Conservation (phyloP, 2,329 filamentous ascomycete genomes). For the Neurospora crassa region DNA sequence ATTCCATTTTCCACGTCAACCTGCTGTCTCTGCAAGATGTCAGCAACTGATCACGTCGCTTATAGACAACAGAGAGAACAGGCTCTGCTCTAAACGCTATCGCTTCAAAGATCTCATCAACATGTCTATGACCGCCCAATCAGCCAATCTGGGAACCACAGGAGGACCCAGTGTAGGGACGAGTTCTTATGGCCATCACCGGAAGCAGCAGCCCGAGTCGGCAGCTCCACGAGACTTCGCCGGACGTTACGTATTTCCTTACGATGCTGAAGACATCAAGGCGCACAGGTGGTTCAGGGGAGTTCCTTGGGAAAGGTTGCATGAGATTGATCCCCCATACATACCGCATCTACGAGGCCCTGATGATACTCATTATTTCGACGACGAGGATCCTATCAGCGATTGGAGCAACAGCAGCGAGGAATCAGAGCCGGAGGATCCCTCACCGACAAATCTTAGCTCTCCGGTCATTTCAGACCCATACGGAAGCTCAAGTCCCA, state of each 20-base stretch:
- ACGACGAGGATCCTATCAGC: slow-evolving; percentile 67
- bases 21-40: slow-evolving; percentile 58
- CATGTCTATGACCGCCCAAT: not conserved
- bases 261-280: slow-evolving; percentile 87
- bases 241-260: slow-evolving; percentile 61
- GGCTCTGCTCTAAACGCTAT: slow-evolving; percentile 71
- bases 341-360: slow-evolving; percentile 59
- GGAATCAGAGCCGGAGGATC: slow-evolving; percentile 22
- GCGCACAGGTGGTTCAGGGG: slow-evolving; percentile 75
- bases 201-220: slow-evolving; percentile 10
- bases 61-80: slow-evolving; percentile 62
- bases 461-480: not conserved
- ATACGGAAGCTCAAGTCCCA: not conserved
- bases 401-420: slow-evolving; percentile 45
- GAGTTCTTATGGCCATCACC: slow-evolving; percentile 14
- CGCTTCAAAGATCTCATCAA: slow-evolving; percentile 48
- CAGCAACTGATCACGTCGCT: slow-evolving; percentile 67
- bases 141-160: not conserved
- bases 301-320: slow-evolving; percentile 68
- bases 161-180: not conserved
- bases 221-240: slow-evolving; percentile 21
- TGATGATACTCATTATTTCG: slow-evolving; percentile 83
- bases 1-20: slow-evolving; percentile 60
- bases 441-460: not conserved
- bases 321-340: slow-evolving; percentile 65